Conservation (phyloP, 768 basidiomycete species). For the Lactifluus piperatus region DNA sequence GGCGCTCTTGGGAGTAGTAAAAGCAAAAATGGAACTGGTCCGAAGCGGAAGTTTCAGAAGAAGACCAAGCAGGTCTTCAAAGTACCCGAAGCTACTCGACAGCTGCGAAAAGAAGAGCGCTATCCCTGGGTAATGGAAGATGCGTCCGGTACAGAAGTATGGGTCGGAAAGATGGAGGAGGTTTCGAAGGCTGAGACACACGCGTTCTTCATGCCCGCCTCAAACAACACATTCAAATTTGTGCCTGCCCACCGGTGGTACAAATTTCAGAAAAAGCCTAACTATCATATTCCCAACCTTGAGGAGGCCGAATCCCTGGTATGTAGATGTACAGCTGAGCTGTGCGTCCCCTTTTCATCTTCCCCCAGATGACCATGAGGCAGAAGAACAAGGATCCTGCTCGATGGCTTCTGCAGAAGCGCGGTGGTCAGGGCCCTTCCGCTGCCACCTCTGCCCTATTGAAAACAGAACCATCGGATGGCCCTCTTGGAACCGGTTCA, state of each 20-base stretch:
- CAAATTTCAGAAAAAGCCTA: conserved; percentile 82
- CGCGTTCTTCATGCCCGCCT: conserved; percentile 78
- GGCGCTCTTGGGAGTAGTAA: conserved; percentile 37
- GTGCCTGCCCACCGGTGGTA: conserved; percentile 87
- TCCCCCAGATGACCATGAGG: conserved; percentile 38
- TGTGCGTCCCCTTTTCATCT: conserved; percentile 19
- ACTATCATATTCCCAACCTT: conserved; percentile 58
- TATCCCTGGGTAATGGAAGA: conserved; percentile 94
- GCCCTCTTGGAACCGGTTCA: conserved; percentile 39
- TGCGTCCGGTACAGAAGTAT: conserved; percentile 55
- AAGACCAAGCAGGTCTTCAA: conserved; percentile 78
- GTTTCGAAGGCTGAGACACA: conserved; percentile 59
- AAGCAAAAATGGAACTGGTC: conserved; percentile 24
- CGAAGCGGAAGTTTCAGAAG: conserved; percentile 71
- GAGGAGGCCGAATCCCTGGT: conserved; percentile 63
- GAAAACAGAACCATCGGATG: conserved; percentile 46
- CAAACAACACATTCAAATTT: conserved; percentile 77
- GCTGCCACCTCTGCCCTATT: conserved; percentile 58
- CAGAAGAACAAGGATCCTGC: conserved; percentile 72
- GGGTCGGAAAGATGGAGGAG: conserved; percentile 81
- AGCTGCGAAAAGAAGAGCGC: conserved; percentile 76
- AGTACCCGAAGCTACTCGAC: conserved; percentile 67
- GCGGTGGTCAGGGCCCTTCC: conserved; percentile 51
- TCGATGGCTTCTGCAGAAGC: conserved; percentile 56
- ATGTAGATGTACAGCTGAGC: conserved; percentile 29